A percentile compares a stretch with the other conserved stretches of the same genome.
Conservation (phyloP, 2,329 filamentous ascomycete genomes). For the Ophiostoma tasmaniense region DNA sequence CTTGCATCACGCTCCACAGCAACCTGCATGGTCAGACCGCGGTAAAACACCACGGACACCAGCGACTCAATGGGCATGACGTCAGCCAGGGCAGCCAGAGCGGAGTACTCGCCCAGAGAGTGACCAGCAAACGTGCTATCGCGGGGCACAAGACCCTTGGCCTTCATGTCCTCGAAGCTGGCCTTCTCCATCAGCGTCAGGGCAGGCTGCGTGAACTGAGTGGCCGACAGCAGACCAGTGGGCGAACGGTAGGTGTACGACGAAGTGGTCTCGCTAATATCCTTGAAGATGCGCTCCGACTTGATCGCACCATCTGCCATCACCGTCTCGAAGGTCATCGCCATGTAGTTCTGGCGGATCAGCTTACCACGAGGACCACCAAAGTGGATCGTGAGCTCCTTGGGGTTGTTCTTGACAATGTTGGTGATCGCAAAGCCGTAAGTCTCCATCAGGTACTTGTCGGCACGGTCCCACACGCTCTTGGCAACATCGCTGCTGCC, state of each 20-base stretch:
- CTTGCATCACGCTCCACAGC: conserved; percentile 91
- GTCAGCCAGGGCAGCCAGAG: conserved; percentile 87
- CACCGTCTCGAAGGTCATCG: conserved; percentile 99
- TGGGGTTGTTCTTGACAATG: conserved; percentile 99
- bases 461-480: conserved; percentile 95
- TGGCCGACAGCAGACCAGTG: conserved; percentile 87
- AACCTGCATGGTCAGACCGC: conserved; percentile 97
- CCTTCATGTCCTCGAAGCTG: conserved; percentile 97
- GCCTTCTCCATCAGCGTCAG: conserved; percentile 99
- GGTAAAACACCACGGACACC: conserved; percentile 98
- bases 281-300: conserved; percentile 99
- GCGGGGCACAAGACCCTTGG: conserved; percentile 88
- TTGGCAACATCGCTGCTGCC: conserved; percentile 86
- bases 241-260: conserved; percentile 97
- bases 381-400: conserved; percentile 97
- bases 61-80: conserved; percentile 99
- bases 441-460: conserved; percentile 97
- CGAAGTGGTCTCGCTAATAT: conserved; percentile 82
- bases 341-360: conserved; percentile 98
- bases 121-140: conserved; percentile 98
- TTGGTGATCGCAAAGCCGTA: conserved; percentile 98
- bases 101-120: conserved; percentile 96
- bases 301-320: conserved; percentile 85
- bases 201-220: conserved; percentile 96
- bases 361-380: conserved; percentile 94